Base-by-base conservation (phyloP, 805 yeast genomes). In the Schizosaccharomyces japonicus region DNA sequence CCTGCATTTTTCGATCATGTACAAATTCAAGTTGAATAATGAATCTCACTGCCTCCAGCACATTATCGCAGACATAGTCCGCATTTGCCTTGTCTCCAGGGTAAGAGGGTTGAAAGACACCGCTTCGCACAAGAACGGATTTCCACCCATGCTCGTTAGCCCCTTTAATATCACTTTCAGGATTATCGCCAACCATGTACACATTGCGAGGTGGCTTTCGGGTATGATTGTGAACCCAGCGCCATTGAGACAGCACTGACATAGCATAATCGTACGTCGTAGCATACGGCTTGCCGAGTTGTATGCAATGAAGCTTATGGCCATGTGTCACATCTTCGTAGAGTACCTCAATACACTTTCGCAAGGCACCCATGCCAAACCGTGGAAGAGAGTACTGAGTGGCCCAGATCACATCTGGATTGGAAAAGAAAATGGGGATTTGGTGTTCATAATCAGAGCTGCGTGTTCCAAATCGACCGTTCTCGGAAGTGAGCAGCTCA, bases 101-200 rank as follows among this genome's bases (percentile, higher is more conserved):
- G 15, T 58, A 62, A 42, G 68, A 72, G 52, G 76, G 82, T 51
- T 67, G 65, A 59, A 75, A 87, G 4, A 87, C 96, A 0, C 98
- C 98, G 0, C 95, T 80, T 51, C 76, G 67, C 25, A 87, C 81
- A 40, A 87, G 69, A 32, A 83, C 71, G 10, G 90, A 76, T 46
- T 78, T 74, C 96, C 96, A 90, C 3, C 94, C 94, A 58, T 77
- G 75, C 45, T 66, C 65, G 55, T 79, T 77, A 5, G 94, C 98
- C 0, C 98, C 98, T 49, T 70, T 69, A 48, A 87, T 90, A 59
- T 90, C 98, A 47, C 83, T 73, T 27, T 78, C 90, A 3, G 95
- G 96, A 60, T 87, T 87, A 62, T 87, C 98, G 27, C 98, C 98
- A 31, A 87, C 82, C 98, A 87, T 87, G 63, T 69, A 85, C 1